phyloP scores from a whole-genome alignment of 768 basidiomycete genomes.

The Pleurotus djamor region DNA sequence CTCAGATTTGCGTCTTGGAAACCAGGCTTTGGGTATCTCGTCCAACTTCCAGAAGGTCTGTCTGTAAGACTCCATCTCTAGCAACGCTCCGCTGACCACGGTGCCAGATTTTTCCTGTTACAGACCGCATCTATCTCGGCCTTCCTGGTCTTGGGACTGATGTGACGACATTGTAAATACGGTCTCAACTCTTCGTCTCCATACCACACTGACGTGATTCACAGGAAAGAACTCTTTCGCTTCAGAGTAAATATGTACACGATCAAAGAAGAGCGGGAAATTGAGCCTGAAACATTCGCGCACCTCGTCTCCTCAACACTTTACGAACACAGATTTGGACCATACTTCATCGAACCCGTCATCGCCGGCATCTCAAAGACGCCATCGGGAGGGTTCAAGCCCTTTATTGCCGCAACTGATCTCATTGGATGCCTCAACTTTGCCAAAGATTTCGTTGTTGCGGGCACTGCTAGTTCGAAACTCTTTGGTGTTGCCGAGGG shows the following conservation, averaged over 20 bases:
- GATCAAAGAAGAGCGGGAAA: conserved; percentile 98
- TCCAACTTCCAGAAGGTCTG: conserved; percentile 92
- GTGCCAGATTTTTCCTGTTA: conserved; percentile 86
- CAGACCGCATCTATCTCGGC: conserved; percentile 89
- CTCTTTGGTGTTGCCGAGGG: conserved; percentile 97
- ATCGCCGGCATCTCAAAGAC: conserved; percentile 86
- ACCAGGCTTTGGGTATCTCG: conserved; percentile 82
- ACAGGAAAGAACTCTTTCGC: conserved; percentile 85
- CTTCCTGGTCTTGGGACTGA: conserved; percentile 93
- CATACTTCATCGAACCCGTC: conserved; percentile 96
- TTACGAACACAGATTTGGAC: conserved; percentile 94
- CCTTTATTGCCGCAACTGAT: conserved; percentile 95
- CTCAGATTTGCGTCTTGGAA: conserved; percentile 89
- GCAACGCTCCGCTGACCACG: conserved; percentile 13
- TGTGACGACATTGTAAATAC: conserved; percentile 81
- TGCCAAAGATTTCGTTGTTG: conserved; percentile 96
- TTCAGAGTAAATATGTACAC: conserved; percentile 98
- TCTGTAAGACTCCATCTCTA: background rate
- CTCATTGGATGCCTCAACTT: conserved; percentile 92
- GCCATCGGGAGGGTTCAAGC: conserved; percentile 69
- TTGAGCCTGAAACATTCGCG: conserved; percentile 94
- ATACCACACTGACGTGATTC: conserved; percentile 8
- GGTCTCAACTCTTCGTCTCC: conserved; percentile 2
- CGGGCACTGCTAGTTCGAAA: conserved; percentile 90
- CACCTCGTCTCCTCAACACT: conserved; percentile 94